Evolutionary conservation across 257 asterid species (phyloP), one percentile per base, ranked within the genome.

Genomic region (Solanum sparsipilum): DNA sequence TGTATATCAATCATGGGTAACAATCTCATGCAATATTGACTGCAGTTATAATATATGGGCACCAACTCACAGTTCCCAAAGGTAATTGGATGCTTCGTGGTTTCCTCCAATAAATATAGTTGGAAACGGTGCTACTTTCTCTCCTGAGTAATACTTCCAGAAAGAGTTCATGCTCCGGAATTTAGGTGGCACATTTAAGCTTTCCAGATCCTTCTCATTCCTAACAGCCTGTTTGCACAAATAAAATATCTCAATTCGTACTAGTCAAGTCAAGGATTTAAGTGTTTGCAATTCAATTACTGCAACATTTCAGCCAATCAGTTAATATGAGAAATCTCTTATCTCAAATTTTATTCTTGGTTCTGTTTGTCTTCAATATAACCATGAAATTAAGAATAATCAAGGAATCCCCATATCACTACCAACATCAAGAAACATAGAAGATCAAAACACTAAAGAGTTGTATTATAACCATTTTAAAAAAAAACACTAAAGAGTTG

Each of bases 61-160:
- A 75, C 44, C 86, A 86, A 91, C 99, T 94, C 90, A 97, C 98
- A 97, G 83, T 93, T 97, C 99, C 99, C 99, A 97, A 20, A 97
- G 93, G 88, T 94, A 96, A 92, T 97, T 97, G 88, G 99, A 97
- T 15, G 99, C 99, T 92, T 97, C 99, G 73, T 97, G 98, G 88
- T 97, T 97, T 36, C 99, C 98, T 11, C 99, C 98, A 84, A 97
- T 93, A 89, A 97, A 97, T 89, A 97, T 92, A 86, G 99, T 97
- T 84, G 98, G 98, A 90, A 93, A 87, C 84, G 99, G 99, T 73
- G 99, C 98, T 72, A 81, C 93, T 93, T 97, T 97, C 91, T 97
- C 98, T 88, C 99, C 99, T 2, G 98, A 94, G 93, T 95, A 97
- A 92, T 97, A 97, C 92, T 93, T 97, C 98, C 98, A 95, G 90